These are phyloP conservation scores for Ophioceras dolichostomum DNA, from an alignment of 2,329 filamentous ascomycete genomes.

Conservation along the genomic window DNA sequence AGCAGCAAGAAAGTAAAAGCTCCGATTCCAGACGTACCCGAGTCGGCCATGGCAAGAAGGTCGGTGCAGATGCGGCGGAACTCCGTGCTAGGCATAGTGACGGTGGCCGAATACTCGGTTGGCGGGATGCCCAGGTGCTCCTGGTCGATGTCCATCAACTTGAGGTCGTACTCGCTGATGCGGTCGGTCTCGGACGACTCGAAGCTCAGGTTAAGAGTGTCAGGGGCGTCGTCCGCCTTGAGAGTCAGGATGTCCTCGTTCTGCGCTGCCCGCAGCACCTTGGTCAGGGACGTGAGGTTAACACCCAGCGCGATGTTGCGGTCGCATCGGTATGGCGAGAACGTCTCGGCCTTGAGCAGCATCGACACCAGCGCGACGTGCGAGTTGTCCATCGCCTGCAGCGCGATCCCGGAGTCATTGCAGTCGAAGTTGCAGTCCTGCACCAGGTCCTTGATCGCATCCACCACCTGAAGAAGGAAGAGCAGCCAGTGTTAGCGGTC, in stretches of 20 bases:
- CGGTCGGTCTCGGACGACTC: slow-evolving; percentile 82
- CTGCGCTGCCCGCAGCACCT: slow-evolving; percentile 89
- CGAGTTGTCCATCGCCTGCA: slow-evolving; percentile 99
- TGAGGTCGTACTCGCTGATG: slow-evolving; percentile 97
- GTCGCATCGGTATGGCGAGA: slow-evolving; percentile 94
- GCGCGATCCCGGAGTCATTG: slow-evolving; percentile 97
- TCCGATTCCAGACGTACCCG: slow-evolving; percentile 45
- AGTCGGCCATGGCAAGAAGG: slow-evolving; percentile 84
- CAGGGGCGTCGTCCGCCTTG: slow-evolving; percentile 94
- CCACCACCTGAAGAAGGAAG: slow-evolving; percentile 84
- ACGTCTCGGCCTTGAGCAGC: slow-evolving; percentile 92
- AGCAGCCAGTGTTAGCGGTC: no score
- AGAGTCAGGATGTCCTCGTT: slow-evolving; percentile 90
- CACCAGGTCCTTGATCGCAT: slow-evolving; percentile 97
- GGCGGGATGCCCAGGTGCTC: slow-evolving; percentile 98
- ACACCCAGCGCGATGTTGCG: slow-evolving; percentile 97
- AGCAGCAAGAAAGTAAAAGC: not conserved
- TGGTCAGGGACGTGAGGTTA: slow-evolving; percentile 92
- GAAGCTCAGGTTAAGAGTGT: slow-evolving; percentile 90
- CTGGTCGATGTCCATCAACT: slow-evolving; percentile 99
- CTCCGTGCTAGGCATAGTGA: slow-evolving; percentile 77
- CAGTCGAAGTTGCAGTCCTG: slow-evolving; percentile 99
- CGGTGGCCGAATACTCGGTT: slow-evolving; percentile 92
- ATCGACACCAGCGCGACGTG: slow-evolving; percentile 98
- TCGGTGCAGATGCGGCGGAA: slow-evolving; percentile 95